Conservation (phyloP, 2,329 filamentous ascomycete species). For the Pyrenophora graminea region DNA sequence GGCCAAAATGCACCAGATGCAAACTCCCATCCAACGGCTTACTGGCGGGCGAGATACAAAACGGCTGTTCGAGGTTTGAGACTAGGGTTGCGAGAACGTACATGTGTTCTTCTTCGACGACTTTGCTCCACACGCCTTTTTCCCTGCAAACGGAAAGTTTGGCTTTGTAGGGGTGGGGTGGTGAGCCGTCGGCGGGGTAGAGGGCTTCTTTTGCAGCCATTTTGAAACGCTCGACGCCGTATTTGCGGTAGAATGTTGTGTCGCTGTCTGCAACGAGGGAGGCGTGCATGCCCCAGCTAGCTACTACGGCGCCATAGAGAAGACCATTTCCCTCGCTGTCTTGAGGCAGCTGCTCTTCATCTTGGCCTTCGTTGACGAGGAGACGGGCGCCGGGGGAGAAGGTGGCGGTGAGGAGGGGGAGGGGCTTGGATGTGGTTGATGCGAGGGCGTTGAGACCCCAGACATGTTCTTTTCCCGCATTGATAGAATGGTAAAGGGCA, state of each 20-base stretch:
- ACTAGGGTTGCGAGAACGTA: constrained; percentile 80
- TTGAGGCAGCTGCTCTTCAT: constrained; percentile 45
- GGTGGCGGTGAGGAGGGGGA: constrained; percentile 50
- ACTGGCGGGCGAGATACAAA: constrained; percentile 77
- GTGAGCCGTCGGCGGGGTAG: constrained; percentile 57
- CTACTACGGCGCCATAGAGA: constrained; percentile 77
- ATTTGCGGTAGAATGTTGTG: constrained; percentile 75
- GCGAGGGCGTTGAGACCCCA: constrained; percentile 49
- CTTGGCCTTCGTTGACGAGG: constrained; percentile 50
- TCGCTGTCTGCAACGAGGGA: constrained; percentile 90
- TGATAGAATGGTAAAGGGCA: constrained; percentile 53
- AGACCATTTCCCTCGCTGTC: constrained; percentile 30
- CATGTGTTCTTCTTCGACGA: constrained; percentile 61
- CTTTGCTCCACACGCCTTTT: constrained; percentile 30
- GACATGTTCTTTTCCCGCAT: constrained; percentile 45
- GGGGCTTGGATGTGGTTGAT: constrained; percentile 37
- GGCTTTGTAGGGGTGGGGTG: constrained; percentile 62
- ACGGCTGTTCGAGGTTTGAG: constrained; percentile 78
- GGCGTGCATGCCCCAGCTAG: constrained; percentile 88
- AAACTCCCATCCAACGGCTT: constrained; percentile 72
- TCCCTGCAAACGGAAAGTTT: constrained; percentile 51
- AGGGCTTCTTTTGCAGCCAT: constrained; percentile 82
- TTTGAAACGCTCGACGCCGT: constrained; percentile 77
- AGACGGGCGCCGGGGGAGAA: constrained; percentile 53
- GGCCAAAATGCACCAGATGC: constrained; percentile 74